phyloP scores from a whole-genome alignment of 345 rosid species.

The Eucalyptus curtisii region DNA sequence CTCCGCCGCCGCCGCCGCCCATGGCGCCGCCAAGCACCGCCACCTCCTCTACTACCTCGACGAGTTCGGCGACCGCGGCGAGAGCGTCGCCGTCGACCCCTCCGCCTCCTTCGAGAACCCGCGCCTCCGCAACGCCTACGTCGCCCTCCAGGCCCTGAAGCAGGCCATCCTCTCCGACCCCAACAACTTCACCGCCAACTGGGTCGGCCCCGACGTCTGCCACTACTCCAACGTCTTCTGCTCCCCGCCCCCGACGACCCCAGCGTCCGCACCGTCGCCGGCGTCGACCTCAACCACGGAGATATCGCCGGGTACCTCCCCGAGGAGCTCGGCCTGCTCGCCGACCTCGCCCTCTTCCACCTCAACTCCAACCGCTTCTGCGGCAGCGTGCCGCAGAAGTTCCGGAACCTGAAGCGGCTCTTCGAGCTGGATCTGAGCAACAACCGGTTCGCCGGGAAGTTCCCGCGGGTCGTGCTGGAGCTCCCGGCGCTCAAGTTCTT shows the following conservation, averaged over 20 bases:
- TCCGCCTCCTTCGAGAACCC: background rate
- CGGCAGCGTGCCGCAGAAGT: slow-evolving; percentile 46
- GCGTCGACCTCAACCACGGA: slow-evolving; percentile 70
- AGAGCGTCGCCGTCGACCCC: background rate
- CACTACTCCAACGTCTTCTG: slow-evolving; percentile 53
- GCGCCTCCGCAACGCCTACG: background rate
- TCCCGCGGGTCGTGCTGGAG: slow-evolving; percentile 41
- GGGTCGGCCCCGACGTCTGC: slow-evolving; percentile 62
- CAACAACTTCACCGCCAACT: slow-evolving; percentile 27
- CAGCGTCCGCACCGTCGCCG: slow-evolving; percentile 51
- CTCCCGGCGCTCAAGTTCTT: slow-evolving; percentile 48
- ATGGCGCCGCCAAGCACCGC: background rate
- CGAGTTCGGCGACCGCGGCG: background rate
- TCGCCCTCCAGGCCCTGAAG: slow-evolving; percentile 70
- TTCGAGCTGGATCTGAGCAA: slow-evolving; percentile 76
- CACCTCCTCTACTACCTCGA: background rate
- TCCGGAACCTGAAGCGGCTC: slow-evolving; percentile 28
- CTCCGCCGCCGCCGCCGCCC: background rate
- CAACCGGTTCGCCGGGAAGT: slow-evolving; percentile 63
- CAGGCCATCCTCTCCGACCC: slow-evolving; percentile 75
- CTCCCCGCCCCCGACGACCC: slow-evolving; percentile 41
- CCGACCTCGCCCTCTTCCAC: slow-evolving; percentile 70
- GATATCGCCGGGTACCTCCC: slow-evolving; percentile 74
- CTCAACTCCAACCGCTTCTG: slow-evolving; percentile 67
- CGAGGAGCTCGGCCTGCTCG: slow-evolving; percentile 55